phyloP scores from a whole-genome alignment of 345 rosid genomes.

The Eucalyptus caleyi region DNA sequence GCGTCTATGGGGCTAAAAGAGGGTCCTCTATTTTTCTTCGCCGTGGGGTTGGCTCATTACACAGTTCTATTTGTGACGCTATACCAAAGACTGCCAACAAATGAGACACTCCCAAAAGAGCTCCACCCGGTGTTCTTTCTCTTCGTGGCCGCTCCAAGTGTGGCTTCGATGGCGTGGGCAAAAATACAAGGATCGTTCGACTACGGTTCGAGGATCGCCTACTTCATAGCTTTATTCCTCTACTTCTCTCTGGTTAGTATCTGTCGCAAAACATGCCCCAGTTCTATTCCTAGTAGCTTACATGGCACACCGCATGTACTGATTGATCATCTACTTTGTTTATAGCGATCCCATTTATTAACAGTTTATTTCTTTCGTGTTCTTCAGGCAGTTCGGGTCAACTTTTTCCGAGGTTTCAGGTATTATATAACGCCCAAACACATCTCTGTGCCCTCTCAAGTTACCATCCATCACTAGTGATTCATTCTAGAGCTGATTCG shows the following conservation, averaged over 20 bases:
- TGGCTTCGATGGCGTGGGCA: constrained; percentile 90
- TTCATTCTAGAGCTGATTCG: background rate
- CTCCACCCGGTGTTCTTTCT: constrained; percentile 95
- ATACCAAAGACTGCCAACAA: constrained; percentile 89
- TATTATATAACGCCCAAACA: background rate
- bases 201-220: constrained; percentile 63
- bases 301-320: background rate
- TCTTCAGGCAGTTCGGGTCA: constrained; percentile 59
- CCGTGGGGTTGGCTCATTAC: constrained; percentile 82
- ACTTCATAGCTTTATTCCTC: constrained; percentile 84
- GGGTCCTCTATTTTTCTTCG: constrained; percentile 87
- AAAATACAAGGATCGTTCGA: constrained; percentile 59
- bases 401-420: constrained; percentile 82
- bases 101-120: constrained; percentile 78
- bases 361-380: background rate
- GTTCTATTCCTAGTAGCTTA: background rate
- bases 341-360: background rate
- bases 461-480: background rate
- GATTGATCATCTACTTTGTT: background rate
- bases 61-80: constrained; percentile 80
- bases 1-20: constrained; percentile 88
- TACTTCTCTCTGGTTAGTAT: constrained; percentile 63
- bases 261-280: background rate
- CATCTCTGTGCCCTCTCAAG: background rate
- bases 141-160: constrained; percentile 85